Percentiles rank a stretch among this genome's conserved stretches.
These are phyloP conservation scores for Cryphonectria carpinicola DNA, from an alignment of 2,329 filamentous ascomycete species.

Conservation along the genomic window DNA sequence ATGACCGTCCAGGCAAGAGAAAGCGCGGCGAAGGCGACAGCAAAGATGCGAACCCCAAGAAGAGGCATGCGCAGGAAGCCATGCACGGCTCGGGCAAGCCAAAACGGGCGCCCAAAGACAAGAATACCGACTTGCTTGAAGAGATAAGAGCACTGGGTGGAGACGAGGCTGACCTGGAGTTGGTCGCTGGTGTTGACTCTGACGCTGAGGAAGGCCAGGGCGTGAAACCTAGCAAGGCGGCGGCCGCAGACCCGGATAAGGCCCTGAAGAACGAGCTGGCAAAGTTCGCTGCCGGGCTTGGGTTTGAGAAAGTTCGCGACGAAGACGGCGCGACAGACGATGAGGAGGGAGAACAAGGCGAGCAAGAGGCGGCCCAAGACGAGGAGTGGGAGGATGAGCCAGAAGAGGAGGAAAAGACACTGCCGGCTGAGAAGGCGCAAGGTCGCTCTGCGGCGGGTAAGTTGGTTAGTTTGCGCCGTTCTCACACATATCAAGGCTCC, in stretches of 20 bases:
- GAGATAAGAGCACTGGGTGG: slow-evolving; percentile 69
- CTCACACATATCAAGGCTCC: slow-evolving; percentile 5
- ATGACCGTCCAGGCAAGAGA: slow-evolving; percentile 41
- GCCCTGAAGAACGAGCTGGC: slow-evolving; percentile 53
- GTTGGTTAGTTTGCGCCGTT: slow-evolving; percentile 47
- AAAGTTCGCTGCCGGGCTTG: slow-evolving; percentile 55
- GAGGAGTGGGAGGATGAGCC: slow-evolving; percentile 34
- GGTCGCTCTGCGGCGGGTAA: slow-evolving; percentile 36
- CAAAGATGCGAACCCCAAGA: slow-evolving; percentile 37
- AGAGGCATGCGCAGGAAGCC: slow-evolving; percentile 36
- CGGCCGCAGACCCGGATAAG: slow-evolving; percentile 33
- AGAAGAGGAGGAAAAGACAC: slow-evolving; percentile 38
- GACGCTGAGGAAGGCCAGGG: slow-evolving; percentile 49
- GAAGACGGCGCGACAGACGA: slow-evolving; percentile 45
- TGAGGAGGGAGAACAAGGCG: slow-evolving; percentile 40
- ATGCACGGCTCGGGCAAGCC: slow-evolving; percentile 35
- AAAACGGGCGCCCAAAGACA: slow-evolving; percentile 21
- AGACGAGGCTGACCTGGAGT: slow-evolving; percentile 65
- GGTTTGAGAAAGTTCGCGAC: slow-evolving; percentile 48
- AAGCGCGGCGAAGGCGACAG: slow-evolving; percentile 41
- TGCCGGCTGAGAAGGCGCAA: slow-evolving; percentile 35
- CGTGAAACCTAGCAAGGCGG: slow-evolving; percentile 33
- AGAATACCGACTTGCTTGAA: slow-evolving; percentile 50
- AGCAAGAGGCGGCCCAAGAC: slow-evolving; percentile 37
- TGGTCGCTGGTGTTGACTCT: slow-evolving; percentile 60